Percentiles rank a stretch among this genome's conserved stretches.
Conservation (phyloP, 495 filamentous ascomycete genomes). For the Neurospora sp. region DNA sequence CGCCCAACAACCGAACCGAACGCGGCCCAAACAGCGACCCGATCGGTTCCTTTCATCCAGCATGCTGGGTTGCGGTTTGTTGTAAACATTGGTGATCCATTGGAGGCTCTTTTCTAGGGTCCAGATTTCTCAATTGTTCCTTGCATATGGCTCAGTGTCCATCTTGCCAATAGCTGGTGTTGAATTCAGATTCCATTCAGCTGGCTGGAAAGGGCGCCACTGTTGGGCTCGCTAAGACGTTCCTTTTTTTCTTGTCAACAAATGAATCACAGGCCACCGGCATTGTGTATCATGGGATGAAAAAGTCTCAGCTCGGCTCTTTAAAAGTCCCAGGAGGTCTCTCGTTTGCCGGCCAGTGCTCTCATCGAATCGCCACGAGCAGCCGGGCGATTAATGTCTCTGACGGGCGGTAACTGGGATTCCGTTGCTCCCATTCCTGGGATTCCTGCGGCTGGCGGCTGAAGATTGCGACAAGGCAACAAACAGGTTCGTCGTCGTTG, state of each 20-base stretch:
- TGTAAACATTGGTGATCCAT: background rate
- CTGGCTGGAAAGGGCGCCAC: background rate
- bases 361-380: background rate
- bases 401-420: background rate
- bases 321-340: background rate
- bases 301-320: background rate
- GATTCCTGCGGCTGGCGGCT: background rate
- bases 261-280: background rate
- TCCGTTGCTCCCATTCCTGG: background rate
- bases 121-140: background rate
- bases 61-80: background rate
- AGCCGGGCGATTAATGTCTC: background rate
- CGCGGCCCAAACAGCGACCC: background rate
- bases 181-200: background rate
- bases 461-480: background rate
- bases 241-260: background rate
- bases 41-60: background rate
- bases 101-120: background rate
- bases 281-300: background rate
- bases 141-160: background rate
- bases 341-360: background rate
- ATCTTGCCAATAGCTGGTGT: background rate
- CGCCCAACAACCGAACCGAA: background rate
- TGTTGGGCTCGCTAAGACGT: background rate
- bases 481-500: background rate